A percentile compares a stretch with the other conserved stretches of the same genome.
Evolutionary conservation across 306 rosid genomes (phyloP).

Genomic region (Adenanthera pavonina): DNA sequence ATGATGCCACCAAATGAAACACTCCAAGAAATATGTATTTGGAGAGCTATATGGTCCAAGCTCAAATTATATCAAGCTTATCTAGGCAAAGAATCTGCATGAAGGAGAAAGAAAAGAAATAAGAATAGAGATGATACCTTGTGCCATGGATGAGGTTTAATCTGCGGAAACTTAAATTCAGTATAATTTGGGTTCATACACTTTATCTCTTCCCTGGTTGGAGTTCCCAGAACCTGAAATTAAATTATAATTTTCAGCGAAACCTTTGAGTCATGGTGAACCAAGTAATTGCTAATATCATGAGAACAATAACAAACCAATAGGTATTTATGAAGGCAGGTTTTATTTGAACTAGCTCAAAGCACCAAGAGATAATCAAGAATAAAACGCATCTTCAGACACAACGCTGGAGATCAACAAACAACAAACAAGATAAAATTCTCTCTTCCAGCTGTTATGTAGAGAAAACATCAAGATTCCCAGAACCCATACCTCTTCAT

Average conservation of each 20-base stretch:
- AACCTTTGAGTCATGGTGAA: constrained; percentile 12
- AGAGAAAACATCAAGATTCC: constrained; percentile 19
- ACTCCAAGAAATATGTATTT: not conserved
- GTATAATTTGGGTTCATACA: constrained; percentile 99
- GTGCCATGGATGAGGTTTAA: constrained; percentile 99
- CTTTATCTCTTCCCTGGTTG: constrained; percentile 98
- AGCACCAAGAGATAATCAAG: constrained; percentile 29
- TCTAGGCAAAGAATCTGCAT: constrained; percentile 26
- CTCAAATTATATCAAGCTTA: constrained; percentile 30
- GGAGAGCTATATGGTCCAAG: not conserved
- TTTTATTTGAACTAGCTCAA: constrained; percentile 26
- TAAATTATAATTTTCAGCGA: not conserved
- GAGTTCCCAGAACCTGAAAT: constrained; percentile 94
- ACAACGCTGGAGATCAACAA: constrained; percentile 29
- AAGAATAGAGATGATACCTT: constrained; percentile 54
- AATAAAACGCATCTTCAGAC: constrained; percentile 8
- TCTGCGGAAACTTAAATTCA: constrained; percentile 97
- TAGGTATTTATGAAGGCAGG: constrained; percentile 10
- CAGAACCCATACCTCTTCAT: constrained; percentile 1
- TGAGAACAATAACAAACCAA: constrained; percentile 25
- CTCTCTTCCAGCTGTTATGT: constrained; percentile 27
- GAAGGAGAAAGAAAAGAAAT: not conserved
- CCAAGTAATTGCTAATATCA: constrained; percentile 6
- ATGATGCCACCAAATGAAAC: constrained; percentile 17
- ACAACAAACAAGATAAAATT: constrained; percentile 19